Evolutionary conservation across 352 stramenopile genomes (phyloP), one percentile per base, ranked within the genome.

Genomic region (Paralagenidium karlingii): DNA sequence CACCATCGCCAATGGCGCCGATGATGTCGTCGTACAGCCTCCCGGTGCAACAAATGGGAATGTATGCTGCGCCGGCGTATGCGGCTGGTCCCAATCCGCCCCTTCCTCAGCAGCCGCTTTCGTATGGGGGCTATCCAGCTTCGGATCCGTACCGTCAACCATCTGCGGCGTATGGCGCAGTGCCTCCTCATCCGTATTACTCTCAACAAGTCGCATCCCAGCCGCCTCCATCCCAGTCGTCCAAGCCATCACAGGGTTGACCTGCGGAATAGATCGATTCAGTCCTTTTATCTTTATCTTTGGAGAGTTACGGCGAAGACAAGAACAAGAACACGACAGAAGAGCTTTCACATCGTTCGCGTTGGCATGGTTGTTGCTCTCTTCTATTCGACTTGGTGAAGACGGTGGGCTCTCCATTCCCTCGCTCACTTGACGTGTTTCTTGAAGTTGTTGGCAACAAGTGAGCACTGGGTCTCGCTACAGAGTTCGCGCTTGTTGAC

Each of bases 401-500:
- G 24, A n/a, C 5, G 25, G 3, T 24, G 21, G 21, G 25, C 31
- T 4, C 9, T 21, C 28, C 7, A 41, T 8, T 12, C 37, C 7
- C 34, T 25, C 12, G 32, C 30, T 30, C 7, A n/a, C 29, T 45
- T 37, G 38, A 26, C 37, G 26, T 43, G 34, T 12, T 40, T 30
- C 34, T 31, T 24, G 32, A 38, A 34, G 24, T 38, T 41, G 26
- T 26, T 18, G 2, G 15, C 45, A 18, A 58, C 54, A 3, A 90
- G 45, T 16, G 58, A 40, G 40, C 77, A 90, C 38, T 67, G 74
- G n/a, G 56, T 82, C 43, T 84, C 64, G 11, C 51, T 54, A 38
- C 77, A 90, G 16, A 90, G 41, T 19, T 84, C 63, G 5, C 51
- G 29, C 28, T 71, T 84, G 11, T 61, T 44, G 12, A 68, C 40